Evolutionary conservation across 1,284 basidiomycete species (phyloP), one percentile per base, ranked within the genome.

Genomic region (Cutaneotrichosporon arboriforme): DNA sequence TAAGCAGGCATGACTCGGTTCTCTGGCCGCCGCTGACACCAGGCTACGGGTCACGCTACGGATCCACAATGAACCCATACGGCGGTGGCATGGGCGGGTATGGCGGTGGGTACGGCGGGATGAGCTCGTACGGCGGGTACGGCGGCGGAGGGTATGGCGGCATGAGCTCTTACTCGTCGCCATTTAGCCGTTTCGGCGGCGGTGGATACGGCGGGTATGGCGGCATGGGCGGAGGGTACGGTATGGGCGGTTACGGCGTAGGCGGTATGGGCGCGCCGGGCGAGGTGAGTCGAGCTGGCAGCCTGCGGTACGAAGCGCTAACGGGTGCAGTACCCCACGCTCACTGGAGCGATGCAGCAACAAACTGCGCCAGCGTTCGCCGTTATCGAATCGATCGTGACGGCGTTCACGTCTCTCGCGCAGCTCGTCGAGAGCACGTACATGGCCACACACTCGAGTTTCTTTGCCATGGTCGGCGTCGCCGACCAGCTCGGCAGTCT

Each of bases 381-480:
- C 17, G 84, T 99, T 53, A 80, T 99, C 43, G 90, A 96, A 66
- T 88, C 87, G 34, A 88, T 98, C 68, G 94, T 98, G 40, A 90
- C 92, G 60, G 96, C 94, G 2, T 97, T 98, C 74, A 84, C 87
- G 0, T 93, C 93, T 13, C 87, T 99, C 57, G 88, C 96, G 0
- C 96, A 98, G 74, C 94, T 99, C 84, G 84, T 99, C 64, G 94
- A 98, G 74, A 87, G 84, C 39, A 98, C 96, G 4, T 98, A 97
- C 76, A 91, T 97, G 87, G 96, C 96, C 4, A 99, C 96, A 0
- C 96, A 99, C 76, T 92, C 89, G 4, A 88, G 85, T 40, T 98
- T 99, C 78, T 98, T 97, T 73, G 94, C 94, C 56, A 97, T 99
- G 88, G 91, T 97, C 51, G 91, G 92, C 57, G 93, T 98, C 23